These are phyloP conservation scores for Prinsepia uniflora DNA, from an alignment of 306 rosid species.

Conservation along the genomic window DNA sequence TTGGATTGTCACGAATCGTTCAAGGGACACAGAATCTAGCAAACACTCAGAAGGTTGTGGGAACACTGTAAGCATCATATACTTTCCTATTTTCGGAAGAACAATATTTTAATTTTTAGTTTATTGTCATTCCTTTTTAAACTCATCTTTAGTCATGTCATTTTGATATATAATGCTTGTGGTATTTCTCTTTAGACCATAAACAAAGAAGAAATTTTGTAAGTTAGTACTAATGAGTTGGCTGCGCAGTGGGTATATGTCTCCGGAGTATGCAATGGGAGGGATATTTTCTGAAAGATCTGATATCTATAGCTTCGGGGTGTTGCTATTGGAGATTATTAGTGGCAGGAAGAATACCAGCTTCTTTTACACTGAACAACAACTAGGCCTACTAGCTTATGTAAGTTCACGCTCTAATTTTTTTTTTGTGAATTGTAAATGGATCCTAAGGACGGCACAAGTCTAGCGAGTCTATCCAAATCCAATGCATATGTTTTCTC, in stretches of 20 bases:
- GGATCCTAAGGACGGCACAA: not conserved
- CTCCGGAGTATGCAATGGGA: conserved; percentile 28
- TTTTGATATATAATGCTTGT: not conserved
- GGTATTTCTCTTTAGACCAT: not conserved
- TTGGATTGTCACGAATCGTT: conserved; percentile 32
- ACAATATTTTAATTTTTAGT: not conserved
- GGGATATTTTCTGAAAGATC: conserved; percentile 30
- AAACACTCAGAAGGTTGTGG: conserved; percentile 26
- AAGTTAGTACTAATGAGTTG: not conserved
- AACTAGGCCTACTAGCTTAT: conserved; percentile 23
- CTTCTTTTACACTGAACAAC: not conserved
- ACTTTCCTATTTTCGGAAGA: not conserved
- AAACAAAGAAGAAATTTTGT: not conserved
- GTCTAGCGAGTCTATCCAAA: not conserved
- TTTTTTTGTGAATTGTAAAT: too few species aligned
- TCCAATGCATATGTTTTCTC: not conserved
- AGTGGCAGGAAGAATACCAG: conserved; percentile 27
- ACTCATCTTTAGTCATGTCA: not conserved
- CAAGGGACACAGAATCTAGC: not conserved
- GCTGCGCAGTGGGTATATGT: conserved; percentile 29
- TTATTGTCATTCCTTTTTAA: too few species aligned
- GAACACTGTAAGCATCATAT: conserved; percentile 23
- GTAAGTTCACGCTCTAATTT: conserved; percentile 22
- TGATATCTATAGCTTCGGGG: conserved; percentile 36
- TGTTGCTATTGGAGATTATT: conserved; percentile 34